Percentiles rank a stretch among this genome's conserved stretches.
phyloP scores from a whole-genome alignment of 1,284 basidiomycete species.

The Cutaneotrichosporon dermatis region DNA sequence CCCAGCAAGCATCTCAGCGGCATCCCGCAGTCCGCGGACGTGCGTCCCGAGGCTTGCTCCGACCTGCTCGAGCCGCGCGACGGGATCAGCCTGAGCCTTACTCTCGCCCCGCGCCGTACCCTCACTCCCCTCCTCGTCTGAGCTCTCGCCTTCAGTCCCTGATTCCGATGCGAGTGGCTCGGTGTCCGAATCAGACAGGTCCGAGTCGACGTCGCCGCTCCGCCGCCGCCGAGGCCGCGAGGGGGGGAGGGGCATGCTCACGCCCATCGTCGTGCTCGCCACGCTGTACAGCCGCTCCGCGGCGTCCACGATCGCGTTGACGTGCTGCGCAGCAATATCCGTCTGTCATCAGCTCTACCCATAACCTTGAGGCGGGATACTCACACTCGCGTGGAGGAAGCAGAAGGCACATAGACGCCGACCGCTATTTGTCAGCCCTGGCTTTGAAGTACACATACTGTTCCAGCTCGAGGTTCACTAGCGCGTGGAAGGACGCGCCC shows the following conservation, averaged over 20 bases:
- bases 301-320: constrained; percentile 68
- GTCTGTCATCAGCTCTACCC: constrained; percentile 55
- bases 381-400: constrained; percentile 62
- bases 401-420: constrained; percentile 61
- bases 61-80: constrained; percentile 56
- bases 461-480: constrained; percentile 65
- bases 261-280: constrained; percentile 1
- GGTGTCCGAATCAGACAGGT: not conserved
- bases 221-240: not conserved
- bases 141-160: not conserved
- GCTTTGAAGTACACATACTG: constrained; percentile 54
- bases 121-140: not conserved
- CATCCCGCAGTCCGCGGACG: constrained; percentile 56
- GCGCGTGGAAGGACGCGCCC: constrained; percentile 66
- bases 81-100: not conserved
- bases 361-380: constrained; percentile 19
- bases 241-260: not conserved
- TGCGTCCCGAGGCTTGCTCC: constrained; percentile 63
- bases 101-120: not conserved
- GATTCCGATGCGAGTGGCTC: not conserved
- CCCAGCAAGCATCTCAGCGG: constrained; percentile 44
- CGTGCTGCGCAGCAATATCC: constrained; percentile 55
- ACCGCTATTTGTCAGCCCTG: constrained; percentile 52
- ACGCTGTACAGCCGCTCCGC: constrained; percentile 59
- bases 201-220: not conserved